Percentiles rank a stretch among this genome's conserved stretches.
Evolutionary conservation across 2,329 filamentous ascomycete species (phyloP).

Genomic region (Magnaporthales sp.): DNA sequence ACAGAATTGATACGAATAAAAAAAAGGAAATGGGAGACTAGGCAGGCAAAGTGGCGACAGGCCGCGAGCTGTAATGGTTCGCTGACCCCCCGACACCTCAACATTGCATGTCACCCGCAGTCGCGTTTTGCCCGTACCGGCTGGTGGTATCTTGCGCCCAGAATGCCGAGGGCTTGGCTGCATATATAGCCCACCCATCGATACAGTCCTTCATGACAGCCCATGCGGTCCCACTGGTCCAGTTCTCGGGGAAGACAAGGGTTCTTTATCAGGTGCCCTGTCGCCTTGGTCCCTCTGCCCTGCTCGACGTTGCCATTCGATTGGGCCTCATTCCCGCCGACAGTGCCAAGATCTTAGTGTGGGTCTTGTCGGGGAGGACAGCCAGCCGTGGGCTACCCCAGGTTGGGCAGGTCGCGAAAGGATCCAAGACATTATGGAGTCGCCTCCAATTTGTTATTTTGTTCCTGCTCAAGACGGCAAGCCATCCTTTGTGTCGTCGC

Average conservation of each 20-base stretch:
- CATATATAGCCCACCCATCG: constrained; percentile 3
- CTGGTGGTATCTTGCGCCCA: neutral
- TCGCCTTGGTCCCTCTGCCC: neutral
- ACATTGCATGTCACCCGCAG: neutral
- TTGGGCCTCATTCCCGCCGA: neutral
- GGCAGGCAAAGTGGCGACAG: neutral
- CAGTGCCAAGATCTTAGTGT: neutral
- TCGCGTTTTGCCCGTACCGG: neutral
- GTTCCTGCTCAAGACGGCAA: neutral
- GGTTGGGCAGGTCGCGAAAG: constrained; percentile 6
- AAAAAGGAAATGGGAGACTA: neutral
- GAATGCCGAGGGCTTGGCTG: constrained; percentile 5
- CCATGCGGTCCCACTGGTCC: neutral
- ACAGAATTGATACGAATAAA: neutral
- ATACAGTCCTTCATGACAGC: constrained; percentile 4
- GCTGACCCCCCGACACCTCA: neutral
- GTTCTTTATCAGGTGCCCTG: neutral
- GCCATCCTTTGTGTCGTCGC: neutral
- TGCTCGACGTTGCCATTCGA: neutral
- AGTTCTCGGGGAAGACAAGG: neutral
- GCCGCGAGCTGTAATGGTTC: neutral
- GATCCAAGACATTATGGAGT: constrained; percentile 4
- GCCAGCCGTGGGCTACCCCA: constrained; percentile 4
- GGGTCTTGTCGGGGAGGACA: neutral
- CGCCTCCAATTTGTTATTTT: constrained; percentile 1